A percentile compares a stretch with the other conserved stretches of the same genome.
phyloP scores from a whole-genome alignment of 1,284 basidiomycete genomes.

The Fomes fomentarius region DNA sequence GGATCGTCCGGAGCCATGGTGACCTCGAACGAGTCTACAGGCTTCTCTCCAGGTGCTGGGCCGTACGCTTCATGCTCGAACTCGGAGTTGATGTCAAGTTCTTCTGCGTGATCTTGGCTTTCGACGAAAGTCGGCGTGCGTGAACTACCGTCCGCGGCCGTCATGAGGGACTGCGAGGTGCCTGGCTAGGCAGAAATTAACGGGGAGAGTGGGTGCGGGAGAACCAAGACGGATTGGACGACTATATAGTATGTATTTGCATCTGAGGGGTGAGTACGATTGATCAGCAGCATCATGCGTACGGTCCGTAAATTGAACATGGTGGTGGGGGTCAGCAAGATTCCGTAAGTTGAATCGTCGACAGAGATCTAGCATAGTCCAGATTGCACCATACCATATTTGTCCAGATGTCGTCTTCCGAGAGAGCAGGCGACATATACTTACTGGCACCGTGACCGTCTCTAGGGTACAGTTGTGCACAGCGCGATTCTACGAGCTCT shows the following conservation, averaged over 20 bases:
- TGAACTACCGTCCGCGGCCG: slow-evolving; percentile 3
- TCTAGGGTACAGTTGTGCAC: too few relatives aligned
- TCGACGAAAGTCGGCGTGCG: slow-evolving; percentile 22
- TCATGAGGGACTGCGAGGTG: too few relatives aligned
- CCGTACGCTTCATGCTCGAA: slow-evolving; percentile 31
- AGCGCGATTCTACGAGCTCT: too few relatives aligned
- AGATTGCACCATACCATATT: background rate
- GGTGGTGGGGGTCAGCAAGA: background rate
- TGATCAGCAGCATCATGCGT: background rate
- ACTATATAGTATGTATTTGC: background rate
- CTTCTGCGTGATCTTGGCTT: slow-evolving; percentile 7
- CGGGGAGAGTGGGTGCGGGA: background rate
- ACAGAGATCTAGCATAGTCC: background rate
- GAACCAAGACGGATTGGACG: background rate
- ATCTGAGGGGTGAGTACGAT: background rate
- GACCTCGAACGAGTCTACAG: slow-evolving; percentile 43
- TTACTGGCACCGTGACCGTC: too few relatives aligned
- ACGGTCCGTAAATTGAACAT: background rate
- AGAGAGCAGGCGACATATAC: background rate
- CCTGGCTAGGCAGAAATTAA: too few relatives aligned
- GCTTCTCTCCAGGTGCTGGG: slow-evolving; percentile 31
- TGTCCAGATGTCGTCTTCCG: background rate
- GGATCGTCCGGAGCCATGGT: slow-evolving; percentile 42
- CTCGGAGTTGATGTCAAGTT: slow-evolving; percentile 31
- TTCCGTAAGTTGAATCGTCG: background rate